Base-by-base conservation (phyloP, 257 asterid genomes). In the Lycium barbarum region DNA sequence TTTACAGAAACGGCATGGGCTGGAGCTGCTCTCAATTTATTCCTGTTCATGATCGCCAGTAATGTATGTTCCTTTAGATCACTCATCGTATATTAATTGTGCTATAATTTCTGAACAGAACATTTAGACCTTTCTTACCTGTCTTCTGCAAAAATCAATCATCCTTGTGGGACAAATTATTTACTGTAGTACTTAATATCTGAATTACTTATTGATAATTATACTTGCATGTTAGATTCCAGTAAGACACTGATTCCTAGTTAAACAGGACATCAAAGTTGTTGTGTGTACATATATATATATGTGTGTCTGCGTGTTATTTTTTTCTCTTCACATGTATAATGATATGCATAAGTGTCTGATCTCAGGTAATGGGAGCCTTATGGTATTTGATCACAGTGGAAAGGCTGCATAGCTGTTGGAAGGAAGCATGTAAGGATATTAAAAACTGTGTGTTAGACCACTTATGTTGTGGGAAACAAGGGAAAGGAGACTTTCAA, bases 11-110 rank as follows among this genome's bases (percentile, higher is more conserved):
- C 93, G 0, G 88, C 96, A 0, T 93, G 96, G 97, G 92, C 95
- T 49, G 97, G 93, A 83, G 96, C 97, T 84, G 95, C 90, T 81
- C 88, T 90, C 86, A 93, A 92, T 87, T 93, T 93, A 86, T 80
- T 93, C 49, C 92, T 89, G 47, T 93, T 90, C 89, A 91, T 90
- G 91, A 90, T 92, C 45, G 96, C 95, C 61, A 91, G 97, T 85
- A 91, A 93, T 88, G 97, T 93, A 88, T 58, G 92, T 40, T 51
- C 14, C 18, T 62, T 51, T 20, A 33, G 10, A 43, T 26, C 58
- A 47, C 45, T 36, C 76, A 47, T 66, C 3, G 11, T 49, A 74
- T 49, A 74, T 49, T 22, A 51, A 22, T 22, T 76, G 81, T 51
- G 22, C 45, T 49, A 49, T 76, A n/a, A 49, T 35, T 26, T 49